phyloP scores from a whole-genome alignment of 768 basidiomycete species.

The Hericium erinaceus region DNA sequence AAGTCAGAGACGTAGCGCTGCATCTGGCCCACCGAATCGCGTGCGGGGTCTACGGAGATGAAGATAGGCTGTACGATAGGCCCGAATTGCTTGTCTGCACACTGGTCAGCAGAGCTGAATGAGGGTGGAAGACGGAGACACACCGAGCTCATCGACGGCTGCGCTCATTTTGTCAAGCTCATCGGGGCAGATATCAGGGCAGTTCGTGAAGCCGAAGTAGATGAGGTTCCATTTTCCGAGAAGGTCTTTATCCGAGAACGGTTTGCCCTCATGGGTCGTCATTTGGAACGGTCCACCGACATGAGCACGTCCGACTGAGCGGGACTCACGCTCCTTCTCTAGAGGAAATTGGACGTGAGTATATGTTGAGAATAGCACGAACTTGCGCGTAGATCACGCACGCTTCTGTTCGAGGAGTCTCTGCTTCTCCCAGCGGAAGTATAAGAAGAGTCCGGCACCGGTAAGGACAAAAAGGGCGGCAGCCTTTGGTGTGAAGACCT shows the following conservation, averaged over 20 bases:
- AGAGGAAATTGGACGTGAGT: not conserved
- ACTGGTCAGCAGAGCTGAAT: not conserved
- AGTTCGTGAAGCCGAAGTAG: constrained; percentile 99
- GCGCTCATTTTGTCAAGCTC: constrained; percentile 91
- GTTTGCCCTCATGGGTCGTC: constrained; percentile 47
- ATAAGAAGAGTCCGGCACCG: constrained; percentile 74
- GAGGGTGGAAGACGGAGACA: constrained; percentile 18
- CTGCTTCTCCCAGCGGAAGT: constrained; percentile 84
- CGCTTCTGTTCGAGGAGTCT: constrained; percentile 69
- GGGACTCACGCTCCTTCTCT: constrained; percentile 64
- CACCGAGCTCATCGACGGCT: constrained; percentile 67
- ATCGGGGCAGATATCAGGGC: constrained; percentile 97
- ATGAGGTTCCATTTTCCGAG: constrained; percentile 86
- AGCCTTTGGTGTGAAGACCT: constrained; percentile 91
- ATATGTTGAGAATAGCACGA: not conserved
- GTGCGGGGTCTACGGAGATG: constrained; percentile 93
- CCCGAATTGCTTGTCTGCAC: constrained; percentile 58
- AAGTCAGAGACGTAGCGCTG: constrained; percentile 72
- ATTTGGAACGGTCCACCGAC: constrained; percentile 90
- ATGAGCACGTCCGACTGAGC: constrained; percentile 73
- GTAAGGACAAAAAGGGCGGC: constrained; percentile 79
- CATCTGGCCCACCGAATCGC: constrained; percentile 62
- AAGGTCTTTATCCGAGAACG: constrained; percentile 78
- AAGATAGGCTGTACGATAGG: constrained; percentile 81
- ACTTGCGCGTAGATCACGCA: constrained; percentile 23